Conservation (phyloP, 2,329 filamentous ascomycete species). For the Coniochaeta sp. region DNA sequence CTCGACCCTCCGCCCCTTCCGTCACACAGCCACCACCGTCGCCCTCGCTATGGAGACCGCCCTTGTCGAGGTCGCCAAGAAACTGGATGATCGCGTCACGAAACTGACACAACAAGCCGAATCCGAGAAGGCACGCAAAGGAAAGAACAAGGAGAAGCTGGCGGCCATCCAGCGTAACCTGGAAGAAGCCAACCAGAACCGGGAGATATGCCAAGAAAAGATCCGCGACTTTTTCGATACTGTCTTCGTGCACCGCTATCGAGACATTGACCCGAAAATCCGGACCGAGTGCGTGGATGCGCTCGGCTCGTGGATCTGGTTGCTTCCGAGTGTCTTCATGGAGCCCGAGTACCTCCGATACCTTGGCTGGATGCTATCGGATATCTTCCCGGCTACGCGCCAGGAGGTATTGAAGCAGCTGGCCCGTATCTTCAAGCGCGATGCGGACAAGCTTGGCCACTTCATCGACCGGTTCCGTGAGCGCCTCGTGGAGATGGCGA, state of each 20-base stretch:
- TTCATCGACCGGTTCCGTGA: slow-evolving; percentile 90
- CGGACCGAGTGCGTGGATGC: slow-evolving; percentile 82
- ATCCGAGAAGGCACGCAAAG: slow-evolving; percentile 61
- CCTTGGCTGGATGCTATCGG: slow-evolving; percentile 90
- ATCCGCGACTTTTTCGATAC: slow-evolving; percentile 86
- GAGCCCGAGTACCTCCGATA: slow-evolving; percentile 88
- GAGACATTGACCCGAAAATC: slow-evolving; percentile 86
- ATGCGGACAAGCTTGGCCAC: slow-evolving; percentile 75
- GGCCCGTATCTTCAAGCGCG: slow-evolving; percentile 68
- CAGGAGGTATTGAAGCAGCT: slow-evolving; percentile 85
- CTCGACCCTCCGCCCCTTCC: slow-evolving; percentile 77
- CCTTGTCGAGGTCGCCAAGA: slow-evolving; percentile 45
- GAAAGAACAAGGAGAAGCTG: slow-evolving; percentile 66
- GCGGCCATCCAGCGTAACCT: slow-evolving; percentile 66
- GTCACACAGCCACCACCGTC: slow-evolving; percentile 86
- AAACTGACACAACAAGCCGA: slow-evolving; percentile 74
- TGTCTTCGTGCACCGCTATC: slow-evolving; percentile 91
- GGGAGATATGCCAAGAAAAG: slow-evolving; percentile 61
- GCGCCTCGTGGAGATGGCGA: slow-evolving; percentile 87
- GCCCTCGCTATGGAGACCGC: slow-evolving; percentile 72
- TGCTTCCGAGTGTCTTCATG: slow-evolving; percentile 80
- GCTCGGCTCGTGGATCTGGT: slow-evolving; percentile 81
- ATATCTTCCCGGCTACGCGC: slow-evolving; percentile 65
- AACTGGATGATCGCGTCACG: slow-evolving; percentile 51
- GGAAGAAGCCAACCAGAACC: slow-evolving; percentile 60